Percentiles rank a stretch among this genome's conserved stretches.
Conservation (phyloP, 805 yeast species). For the Hanseniaspora thailandica region DNA sequence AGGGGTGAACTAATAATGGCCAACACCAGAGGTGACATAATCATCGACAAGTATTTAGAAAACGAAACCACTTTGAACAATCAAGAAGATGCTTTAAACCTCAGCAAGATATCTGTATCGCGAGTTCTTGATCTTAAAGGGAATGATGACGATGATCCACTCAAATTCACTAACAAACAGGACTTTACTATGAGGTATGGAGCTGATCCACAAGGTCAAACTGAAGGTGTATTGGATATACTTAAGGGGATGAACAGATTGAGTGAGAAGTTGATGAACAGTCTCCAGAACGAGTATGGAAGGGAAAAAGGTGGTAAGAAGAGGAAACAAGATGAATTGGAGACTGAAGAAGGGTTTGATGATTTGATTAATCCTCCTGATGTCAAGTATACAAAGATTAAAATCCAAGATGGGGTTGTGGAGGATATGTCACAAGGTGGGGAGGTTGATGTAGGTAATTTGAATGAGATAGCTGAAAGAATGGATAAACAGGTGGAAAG, state of each 20-base stretch:
- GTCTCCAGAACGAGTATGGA: conserved; percentile 35
- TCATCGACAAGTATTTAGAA: conserved; percentile 72
- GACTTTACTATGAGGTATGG: conserved; percentile 76
- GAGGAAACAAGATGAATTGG: conserved; percentile 22
- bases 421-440: conserved; percentile 14
- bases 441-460: neutral
- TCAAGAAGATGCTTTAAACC: conserved; percentile 30
- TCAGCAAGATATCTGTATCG: conserved; percentile 40
- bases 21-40: conserved; percentile 70
- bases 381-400: conserved; percentile 43
- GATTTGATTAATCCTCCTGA: conserved; percentile 41
- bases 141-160: conserved; percentile 70
- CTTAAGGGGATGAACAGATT: conserved; percentile 81
- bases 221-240: conserved; percentile 57
- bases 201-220: conserved; percentile 37
- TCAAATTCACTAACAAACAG: conserved; percentile 64
- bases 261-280: conserved; percentile 66
- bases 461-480: neutral
- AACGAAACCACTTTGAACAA: conserved; percentile 49
- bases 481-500: neutral
- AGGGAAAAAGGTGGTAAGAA: conserved; percentile 20
- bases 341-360: conserved; percentile 36
- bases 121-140: conserved; percentile 70
- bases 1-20: conserved; percentile 76
- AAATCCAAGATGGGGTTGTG: conserved; percentile 25